Conservation (phyloP, 2,329 filamentous ascomycete species). For the Stachybotrys chlorohalonatus region DNA sequence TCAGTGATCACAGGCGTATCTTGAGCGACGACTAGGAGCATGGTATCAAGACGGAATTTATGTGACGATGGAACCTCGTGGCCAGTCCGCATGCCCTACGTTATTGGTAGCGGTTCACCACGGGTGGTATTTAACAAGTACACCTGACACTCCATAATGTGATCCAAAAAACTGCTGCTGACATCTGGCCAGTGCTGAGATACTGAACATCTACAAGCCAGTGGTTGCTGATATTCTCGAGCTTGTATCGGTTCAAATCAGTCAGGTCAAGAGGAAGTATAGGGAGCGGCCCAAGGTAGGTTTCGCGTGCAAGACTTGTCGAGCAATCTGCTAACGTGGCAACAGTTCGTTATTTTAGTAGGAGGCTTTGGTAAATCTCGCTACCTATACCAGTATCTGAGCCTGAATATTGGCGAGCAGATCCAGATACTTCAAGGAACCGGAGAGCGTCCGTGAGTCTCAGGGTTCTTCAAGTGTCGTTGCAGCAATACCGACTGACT, state of each 20-base stretch:
- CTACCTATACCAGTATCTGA: background rate
- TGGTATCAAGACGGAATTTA: slow-evolving; percentile 15
- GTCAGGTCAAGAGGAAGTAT: slow-evolving; percentile 7
- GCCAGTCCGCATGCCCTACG: background rate
- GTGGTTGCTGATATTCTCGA: background rate
- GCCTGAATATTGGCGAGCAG: background rate
- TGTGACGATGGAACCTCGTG: background rate
- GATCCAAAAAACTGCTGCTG: background rate
- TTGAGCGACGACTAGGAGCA: slow-evolving; percentile 19
- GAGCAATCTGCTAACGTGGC: background rate
- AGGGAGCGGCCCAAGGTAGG: slow-evolving; percentile 14
- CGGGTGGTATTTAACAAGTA: background rate
- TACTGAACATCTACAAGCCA: background rate
- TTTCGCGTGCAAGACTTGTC: background rate
- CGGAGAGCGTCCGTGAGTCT: slow-evolving; percentile 19
- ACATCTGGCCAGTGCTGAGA: background rate
- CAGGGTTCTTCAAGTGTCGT: background rate
- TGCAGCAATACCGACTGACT: background rate
- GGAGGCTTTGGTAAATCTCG: slow-evolving; percentile 25
- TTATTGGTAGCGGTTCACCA: background rate
- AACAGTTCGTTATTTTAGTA: slow-evolving; percentile 26
- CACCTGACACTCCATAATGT: background rate
- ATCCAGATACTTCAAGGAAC: background rate
- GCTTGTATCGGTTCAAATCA: background rate
- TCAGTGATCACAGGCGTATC: slow-evolving; percentile 3